Conservation (phyloP, 1,284 basidiomycete genomes). For the Ustilago loliicola region DNA sequence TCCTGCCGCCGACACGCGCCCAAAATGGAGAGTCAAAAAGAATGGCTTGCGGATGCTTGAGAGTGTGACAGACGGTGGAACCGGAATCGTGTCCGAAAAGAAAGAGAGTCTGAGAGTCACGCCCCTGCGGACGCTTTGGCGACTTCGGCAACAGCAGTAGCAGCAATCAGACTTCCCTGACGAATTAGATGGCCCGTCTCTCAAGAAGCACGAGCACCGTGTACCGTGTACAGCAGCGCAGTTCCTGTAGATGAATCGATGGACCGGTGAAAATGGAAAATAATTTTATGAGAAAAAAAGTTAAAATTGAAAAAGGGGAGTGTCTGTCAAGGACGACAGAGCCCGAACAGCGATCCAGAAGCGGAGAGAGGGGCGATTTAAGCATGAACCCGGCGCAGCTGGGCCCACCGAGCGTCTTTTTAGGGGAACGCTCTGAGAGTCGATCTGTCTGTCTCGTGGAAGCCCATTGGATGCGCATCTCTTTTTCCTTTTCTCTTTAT, state of each 20-base stretch:
- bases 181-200: slow-evolving; percentile 1
- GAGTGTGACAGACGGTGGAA: slow-evolving; percentile 8
- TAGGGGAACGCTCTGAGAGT: not conserved
- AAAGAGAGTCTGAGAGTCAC: not conserved
- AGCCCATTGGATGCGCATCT: not conserved
- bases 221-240: no score
- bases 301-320: not conserved
- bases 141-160: slow-evolving; percentile 4
- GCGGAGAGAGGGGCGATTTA: not conserved
- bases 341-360: not conserved
- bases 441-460: not conserved
- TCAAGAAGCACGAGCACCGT: no score
- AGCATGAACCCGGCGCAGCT: slow-evolving; percentile 2
- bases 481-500: not conserved
- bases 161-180: not conserved
- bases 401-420: not conserved
- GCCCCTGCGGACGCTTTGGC: not conserved
- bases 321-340: no score
- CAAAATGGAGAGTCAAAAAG: not conserved
- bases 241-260: not conserved
- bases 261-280: not conserved
- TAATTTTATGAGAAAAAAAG: not conserved
- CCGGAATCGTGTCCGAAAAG: slow-evolving; percentile 16
- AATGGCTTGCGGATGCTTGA: not conserved
- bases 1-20: slow-evolving; percentile 11